Evolutionary conservation across 2,329 filamentous ascomycete species (phyloP), one percentile per base, ranked within the genome.

Genomic region (Gliomastix tumulicola): DNA sequence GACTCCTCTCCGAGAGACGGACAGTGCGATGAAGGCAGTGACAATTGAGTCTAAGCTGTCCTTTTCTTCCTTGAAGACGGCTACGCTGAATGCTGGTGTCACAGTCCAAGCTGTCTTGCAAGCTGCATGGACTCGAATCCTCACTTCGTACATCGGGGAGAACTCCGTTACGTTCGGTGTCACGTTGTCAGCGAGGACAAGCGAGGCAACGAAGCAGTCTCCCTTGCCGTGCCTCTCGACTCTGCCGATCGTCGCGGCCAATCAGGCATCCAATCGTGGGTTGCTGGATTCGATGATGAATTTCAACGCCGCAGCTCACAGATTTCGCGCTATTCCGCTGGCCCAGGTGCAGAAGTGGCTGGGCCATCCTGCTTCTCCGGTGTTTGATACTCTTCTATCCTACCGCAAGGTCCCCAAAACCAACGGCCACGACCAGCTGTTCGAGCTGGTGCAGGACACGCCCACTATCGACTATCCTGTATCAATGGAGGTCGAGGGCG

Each of bases 371-470:
- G 76, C 82, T 18, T 70, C 75, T 7, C 64, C 72, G 1, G 66
- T 92, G 0, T 95, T 96, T 47, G 88, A 96, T 50, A 90, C 88
- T 0, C 67, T 96, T 2, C 77, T 96, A 41, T 83, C 87, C 1
- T 90, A 88, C 50, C 89, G 95, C 50, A 86, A 84, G 44, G 50
- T 66, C 40, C 35, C 15, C 45, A 59, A 15, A 30, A 45, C 23
- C 37, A 40, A 33, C 41, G 13, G 38, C 54, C 2, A 30, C 35
- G n/a, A n/a, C 2, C 23, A 51, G 4, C 60, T 68, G 0, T 94
- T 85, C 82, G 63, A 64, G 7, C 44, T 84, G 0, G 43, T 76
- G 2, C 64, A 76, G 13, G 88, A 94, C 40, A 65, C 75, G 35
- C 82, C 84, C 6, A 75, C 69, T 2, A 76, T 85, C 3, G 85